These are phyloP conservation scores for Phialophora verrucosa DNA, from an alignment of 2,329 filamentous ascomycete species.

Conservation along the genomic window DNA sequence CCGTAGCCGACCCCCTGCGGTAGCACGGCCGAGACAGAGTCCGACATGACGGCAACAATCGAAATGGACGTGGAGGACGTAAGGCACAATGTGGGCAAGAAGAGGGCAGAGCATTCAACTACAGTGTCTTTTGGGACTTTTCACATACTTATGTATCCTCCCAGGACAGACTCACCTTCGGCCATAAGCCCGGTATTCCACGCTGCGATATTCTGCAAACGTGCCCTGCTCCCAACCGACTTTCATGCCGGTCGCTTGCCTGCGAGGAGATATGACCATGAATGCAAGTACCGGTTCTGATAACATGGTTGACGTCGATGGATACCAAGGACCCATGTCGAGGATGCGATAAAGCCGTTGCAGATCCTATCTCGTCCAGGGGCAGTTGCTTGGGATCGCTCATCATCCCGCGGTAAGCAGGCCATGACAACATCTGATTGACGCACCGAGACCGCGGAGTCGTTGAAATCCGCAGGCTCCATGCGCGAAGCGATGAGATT, in stretches of 20 bases:
- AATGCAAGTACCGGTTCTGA: background rate
- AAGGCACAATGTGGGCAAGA: conserved; percentile 1
- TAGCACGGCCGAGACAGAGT: conserved; percentile 25
- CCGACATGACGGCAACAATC: conserved; percentile 25
- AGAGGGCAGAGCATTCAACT: background rate
- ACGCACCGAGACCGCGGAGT: background rate
- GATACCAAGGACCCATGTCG: conserved; percentile 7
- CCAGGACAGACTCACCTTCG: background rate
- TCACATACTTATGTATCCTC: conserved; percentile 18
- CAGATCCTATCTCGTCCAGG: conserved; percentile 13
- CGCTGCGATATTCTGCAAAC: background rate
- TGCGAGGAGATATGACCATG: conserved; percentile 10
- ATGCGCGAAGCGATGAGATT: conserved; percentile 10
- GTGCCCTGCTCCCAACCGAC: background rate
- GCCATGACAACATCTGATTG: conserved; percentile 20
- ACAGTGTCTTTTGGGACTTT: background rate
- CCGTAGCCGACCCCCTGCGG: conserved; percentile 54
- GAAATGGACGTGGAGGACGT: background rate
- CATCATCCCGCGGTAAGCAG: conserved; percentile 2
- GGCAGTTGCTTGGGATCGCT: background rate
- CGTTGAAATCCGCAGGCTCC: conserved; percentile 26
- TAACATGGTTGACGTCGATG: conserved; percentile 2
- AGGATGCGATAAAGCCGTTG: conserved; percentile 15
- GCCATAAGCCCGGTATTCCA: conserved; percentile 9
- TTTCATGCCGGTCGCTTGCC: conserved; percentile 8